These are phyloP conservation scores for Castanea crenata DNA, from an alignment of 306 rosid genomes.

Conservation along the genomic window DNA sequence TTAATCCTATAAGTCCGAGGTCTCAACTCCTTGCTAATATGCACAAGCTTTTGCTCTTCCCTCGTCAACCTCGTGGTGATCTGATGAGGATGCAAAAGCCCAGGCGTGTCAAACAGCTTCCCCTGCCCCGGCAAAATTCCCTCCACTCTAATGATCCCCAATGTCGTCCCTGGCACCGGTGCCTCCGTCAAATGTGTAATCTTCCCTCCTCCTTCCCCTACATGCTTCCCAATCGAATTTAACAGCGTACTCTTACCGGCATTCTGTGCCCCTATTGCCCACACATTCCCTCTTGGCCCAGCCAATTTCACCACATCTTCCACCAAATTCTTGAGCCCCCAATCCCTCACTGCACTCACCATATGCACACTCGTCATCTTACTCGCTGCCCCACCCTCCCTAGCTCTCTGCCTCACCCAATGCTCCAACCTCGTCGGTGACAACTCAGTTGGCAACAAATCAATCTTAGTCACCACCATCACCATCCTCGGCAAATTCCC, in stretches of 20 bases:
- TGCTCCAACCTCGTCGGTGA: constrained; percentile 80
- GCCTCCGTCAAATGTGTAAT: constrained; percentile 81
- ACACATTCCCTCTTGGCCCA: constrained; percentile 84
- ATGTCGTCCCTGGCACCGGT: constrained; percentile 90
- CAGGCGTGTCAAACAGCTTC: constrained; percentile 89
- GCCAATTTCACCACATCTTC: constrained; percentile 63
- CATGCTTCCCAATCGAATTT: constrained; percentile 64
- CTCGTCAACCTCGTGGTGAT: constrained; percentile 73
- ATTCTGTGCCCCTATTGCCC: constrained; percentile 96
- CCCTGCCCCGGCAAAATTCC: constrained; percentile 83
- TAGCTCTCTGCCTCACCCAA: constrained; percentile 89
- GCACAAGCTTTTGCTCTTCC: constrained; percentile 89
- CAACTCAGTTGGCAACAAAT: constrained; percentile 67
- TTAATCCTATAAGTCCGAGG: constrained; percentile 91
- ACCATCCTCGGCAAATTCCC: constrained; percentile 88
- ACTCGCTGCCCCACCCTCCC: constrained; percentile 66
- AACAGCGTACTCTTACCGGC: constrained; percentile 94
- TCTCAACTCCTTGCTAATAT: constrained; percentile 82
- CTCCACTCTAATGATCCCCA: constrained; percentile 92
- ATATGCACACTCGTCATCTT: constrained; percentile 86
- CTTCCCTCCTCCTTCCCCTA: constrained; percentile 68
- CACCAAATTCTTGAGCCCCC: constrained; percentile 84
- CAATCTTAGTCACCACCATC: constrained; percentile 81
- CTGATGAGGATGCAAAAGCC: constrained; percentile 89
- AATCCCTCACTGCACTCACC: constrained; percentile 78